Evolutionary conservation across 352 stramenopile genomes (phyloP), one percentile per base, ranked within the genome.

Genomic region (Globisporangium radiosum): DNA sequence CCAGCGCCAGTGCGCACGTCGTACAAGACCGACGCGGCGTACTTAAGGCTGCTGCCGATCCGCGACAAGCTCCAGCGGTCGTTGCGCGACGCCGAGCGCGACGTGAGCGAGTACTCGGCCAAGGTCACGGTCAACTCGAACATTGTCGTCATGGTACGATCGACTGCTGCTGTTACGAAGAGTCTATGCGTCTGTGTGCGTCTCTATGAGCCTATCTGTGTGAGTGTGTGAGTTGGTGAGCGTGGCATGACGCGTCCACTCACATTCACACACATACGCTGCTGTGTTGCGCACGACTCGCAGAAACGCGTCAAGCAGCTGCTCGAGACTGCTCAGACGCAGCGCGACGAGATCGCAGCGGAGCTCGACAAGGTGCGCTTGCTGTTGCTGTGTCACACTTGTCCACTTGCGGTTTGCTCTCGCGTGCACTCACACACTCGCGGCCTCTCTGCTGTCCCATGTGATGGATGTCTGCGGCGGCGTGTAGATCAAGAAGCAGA

Each of bases 241-340:
- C 25, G 25, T 33, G 25, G 25, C 25, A 33, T 33, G 25, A 33
- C 2, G 25, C 25, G 1, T 33, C 25, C 25, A 33, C 37, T 56
- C 17, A 59, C 25, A 50, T n/a, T 4, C 33, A 56, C 50, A 60
- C 38, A 17, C 49, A 43, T 43, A 13, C 39, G 39, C 14, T 11
- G 7, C 56, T 47, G 49, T 33, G 25, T 33, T 2, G 25, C 25
- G 25, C 25, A 33, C 7, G 33, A 5, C 37, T 25, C n/a, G 60
- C 60, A 91, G 81, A 88, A 88, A 64, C 78, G 78, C 7, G 87
- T 90, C 68, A 89, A 89, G 61, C 78, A 87, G 75, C 84, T 90
- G 77, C 76, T 90, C 43, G 80, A 92, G 53, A 84, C 69, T 8
- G 78, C 76, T 8, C 71, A 73, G 44, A 73, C 73, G 38, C 77